A percentile compares a stretch with the other conserved stretches of the same genome.
Conservation (phyloP, 352 stramenopile genomes). For the Pythium phragmitis region DNA sequence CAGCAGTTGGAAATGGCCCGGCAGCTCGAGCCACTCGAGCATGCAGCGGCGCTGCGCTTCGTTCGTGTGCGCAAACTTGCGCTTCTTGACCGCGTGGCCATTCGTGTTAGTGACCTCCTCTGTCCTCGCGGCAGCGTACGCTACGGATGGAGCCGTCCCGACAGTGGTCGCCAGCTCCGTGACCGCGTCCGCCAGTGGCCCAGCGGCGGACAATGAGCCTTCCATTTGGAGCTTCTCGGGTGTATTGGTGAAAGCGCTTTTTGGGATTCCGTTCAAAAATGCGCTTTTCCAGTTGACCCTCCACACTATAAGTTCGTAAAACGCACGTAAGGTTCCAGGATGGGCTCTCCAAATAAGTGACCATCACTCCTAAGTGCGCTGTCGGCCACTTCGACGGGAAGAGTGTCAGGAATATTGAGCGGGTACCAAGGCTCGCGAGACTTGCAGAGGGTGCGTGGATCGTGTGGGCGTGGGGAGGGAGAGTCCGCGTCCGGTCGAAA, state of each 20-base stretch:
- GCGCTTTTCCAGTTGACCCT: constrained; percentile 1
- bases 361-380: background rate
- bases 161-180: background rate
- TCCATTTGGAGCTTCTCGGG: background rate
- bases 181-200: background rate
- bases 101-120: background rate
- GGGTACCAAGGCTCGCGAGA: no score
- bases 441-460: no score
- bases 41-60: constrained; percentile 43
- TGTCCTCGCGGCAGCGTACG: background rate
- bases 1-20: constrained; percentile 47
- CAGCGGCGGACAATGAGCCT: background rate
- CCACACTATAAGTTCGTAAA: background rate
- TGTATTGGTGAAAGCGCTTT: constrained; percentile 7
- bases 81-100: constrained; percentile 22
- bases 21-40: constrained; percentile 57
- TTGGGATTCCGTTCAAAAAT: background rate
- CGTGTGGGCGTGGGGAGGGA: no score
- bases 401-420: no score
- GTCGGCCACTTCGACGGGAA: no score
- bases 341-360: background rate
- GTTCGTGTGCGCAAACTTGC: constrained; percentile 56
- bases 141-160: background rate
- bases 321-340: background rate
- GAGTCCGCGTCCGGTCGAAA: no score